A percentile compares a stretch with the other conserved stretches of the same genome.
phyloP scores from a whole-genome alignment of 345 rosid species.

The Eucalyptus grandis region DNA sequence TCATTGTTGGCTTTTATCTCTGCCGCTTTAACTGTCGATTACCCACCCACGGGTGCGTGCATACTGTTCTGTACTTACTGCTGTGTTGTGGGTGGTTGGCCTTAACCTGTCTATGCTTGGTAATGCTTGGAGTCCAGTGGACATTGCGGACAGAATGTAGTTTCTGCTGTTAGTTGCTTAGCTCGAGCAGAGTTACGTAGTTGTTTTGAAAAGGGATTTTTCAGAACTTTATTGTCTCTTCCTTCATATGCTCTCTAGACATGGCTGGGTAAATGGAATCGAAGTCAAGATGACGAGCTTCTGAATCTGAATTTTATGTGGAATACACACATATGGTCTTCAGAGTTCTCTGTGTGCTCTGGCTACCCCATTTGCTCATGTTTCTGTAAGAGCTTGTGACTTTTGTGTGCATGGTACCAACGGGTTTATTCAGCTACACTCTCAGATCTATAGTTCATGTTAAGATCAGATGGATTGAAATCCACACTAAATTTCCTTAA shows the following conservation, averaged over 20 bases:
- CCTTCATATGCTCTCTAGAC: background rate
- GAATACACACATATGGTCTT: background rate
- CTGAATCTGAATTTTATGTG: background rate
- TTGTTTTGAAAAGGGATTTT: background rate
- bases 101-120: background rate
- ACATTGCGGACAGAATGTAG: background rate
- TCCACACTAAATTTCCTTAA: background rate
- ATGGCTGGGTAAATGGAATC: background rate
- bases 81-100: background rate
- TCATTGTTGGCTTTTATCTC: background rate
- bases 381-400: background rate
- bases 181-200: background rate
- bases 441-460: background rate
- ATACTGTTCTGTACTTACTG: background rate
- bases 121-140: background rate
- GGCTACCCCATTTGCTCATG: background rate
- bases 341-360: background rate
- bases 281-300: background rate
- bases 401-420: background rate
- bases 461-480: background rate
- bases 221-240: background rate
- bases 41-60: background rate
- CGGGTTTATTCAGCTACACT: background rate
- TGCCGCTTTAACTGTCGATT: background rate
- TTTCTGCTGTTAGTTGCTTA: background rate